phyloP scores from a whole-genome alignment of 1,284 basidiomycete genomes.

The Marasmius tenuissimus region DNA sequence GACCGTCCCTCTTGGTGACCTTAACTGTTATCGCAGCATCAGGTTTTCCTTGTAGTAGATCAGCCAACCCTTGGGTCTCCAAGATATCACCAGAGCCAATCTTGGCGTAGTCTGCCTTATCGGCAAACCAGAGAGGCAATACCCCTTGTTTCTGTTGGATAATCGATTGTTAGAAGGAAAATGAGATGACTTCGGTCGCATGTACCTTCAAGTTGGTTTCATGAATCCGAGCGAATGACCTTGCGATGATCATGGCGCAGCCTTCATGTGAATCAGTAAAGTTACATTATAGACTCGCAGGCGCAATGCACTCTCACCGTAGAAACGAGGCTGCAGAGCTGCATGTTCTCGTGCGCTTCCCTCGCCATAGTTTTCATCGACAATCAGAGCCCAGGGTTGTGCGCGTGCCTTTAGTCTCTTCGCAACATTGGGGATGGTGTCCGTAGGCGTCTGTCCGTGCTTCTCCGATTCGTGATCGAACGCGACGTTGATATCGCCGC shows the following conservation, averaged over 20 bases:
- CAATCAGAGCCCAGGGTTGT: slow-evolving; percentile 93
- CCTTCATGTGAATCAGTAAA: slow-evolving; percentile 44
- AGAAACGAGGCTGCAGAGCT: slow-evolving; percentile 94
- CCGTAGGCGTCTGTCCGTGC: slow-evolving; percentile 49
- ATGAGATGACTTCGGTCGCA: not conserved
- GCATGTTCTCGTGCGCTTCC: slow-evolving; percentile 98
- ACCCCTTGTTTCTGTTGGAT: slow-evolving; percentile 86
- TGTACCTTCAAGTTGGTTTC: slow-evolving; percentile 93
- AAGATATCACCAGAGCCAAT: slow-evolving; percentile 82
- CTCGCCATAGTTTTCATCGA: slow-evolving; percentile 97
- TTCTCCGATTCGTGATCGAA: slow-evolving; percentile 64
- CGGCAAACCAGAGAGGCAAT: slow-evolving; percentile 87
- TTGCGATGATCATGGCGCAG: slow-evolving; percentile 80
- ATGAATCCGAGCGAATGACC: slow-evolving; percentile 98
- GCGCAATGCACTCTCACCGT: slow-evolving; percentile 50
- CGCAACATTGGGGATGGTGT: slow-evolving; percentile 88
- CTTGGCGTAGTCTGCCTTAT: slow-evolving; percentile 81
- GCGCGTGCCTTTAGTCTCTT: slow-evolving; percentile 81
- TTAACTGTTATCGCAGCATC: slow-evolving; percentile 59
- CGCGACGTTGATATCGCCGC: slow-evolving; percentile 87
- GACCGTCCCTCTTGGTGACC: slow-evolving; percentile 70
- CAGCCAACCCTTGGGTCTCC: slow-evolving; percentile 49
- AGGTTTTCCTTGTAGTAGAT: slow-evolving; percentile 54
- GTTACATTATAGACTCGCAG: not conserved
- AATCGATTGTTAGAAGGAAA: not conserved